These are phyloP conservation scores for Pezicula neosporulosa DNA, from an alignment of 2,329 filamentous ascomycete genomes.

Conservation along the genomic window DNA sequence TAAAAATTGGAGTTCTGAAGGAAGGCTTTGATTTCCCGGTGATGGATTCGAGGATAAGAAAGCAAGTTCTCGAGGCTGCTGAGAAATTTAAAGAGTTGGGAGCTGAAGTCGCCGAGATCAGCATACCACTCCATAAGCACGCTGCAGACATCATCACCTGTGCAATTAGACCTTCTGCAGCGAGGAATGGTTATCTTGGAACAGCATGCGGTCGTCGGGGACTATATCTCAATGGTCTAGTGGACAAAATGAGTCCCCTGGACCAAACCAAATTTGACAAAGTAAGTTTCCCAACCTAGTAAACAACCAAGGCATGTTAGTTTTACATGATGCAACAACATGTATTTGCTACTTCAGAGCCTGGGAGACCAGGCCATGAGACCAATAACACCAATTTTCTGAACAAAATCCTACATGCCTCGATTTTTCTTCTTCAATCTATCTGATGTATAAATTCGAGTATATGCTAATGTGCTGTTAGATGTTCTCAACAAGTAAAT, in stretches of 20 bases:
- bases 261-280: slow-evolving; percentile 44
- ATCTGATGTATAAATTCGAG: too few species aligned
- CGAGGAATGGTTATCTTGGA: slow-evolving; percentile 8
- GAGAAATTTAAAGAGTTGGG: slow-evolving; percentile 38
- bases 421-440: too few species aligned
- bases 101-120: slow-evolving; percentile 45
- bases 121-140: slow-evolving; percentile 42
- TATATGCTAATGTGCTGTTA: too few species aligned
- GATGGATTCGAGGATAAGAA: slow-evolving; percentile 30
- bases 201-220: background rate
- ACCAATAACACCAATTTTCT: too few species aligned
- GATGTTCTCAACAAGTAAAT: too few species aligned
- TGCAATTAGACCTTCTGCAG: slow-evolving; percentile 37
- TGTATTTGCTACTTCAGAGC: slow-evolving; percentile 29
- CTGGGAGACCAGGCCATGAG: too few species aligned
- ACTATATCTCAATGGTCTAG: slow-evolving; percentile 24
- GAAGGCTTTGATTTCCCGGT: background rate
- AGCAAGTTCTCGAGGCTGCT: slow-evolving; percentile 32
- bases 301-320: slow-evolving; percentile 49
- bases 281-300: slow-evolving; percentile 30
- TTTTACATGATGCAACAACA: slow-evolving; percentile 37
- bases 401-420: too few species aligned
- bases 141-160: slow-evolving; percentile 46
- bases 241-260: slow-evolving; percentile 30
- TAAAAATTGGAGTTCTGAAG: slow-evolving; percentile 28